Evolutionary conservation across 192 early-diverging fungal species (phyloP), one percentile per base, ranked within the genome.

Genomic region (Rhizophagus prolifer): DNA sequence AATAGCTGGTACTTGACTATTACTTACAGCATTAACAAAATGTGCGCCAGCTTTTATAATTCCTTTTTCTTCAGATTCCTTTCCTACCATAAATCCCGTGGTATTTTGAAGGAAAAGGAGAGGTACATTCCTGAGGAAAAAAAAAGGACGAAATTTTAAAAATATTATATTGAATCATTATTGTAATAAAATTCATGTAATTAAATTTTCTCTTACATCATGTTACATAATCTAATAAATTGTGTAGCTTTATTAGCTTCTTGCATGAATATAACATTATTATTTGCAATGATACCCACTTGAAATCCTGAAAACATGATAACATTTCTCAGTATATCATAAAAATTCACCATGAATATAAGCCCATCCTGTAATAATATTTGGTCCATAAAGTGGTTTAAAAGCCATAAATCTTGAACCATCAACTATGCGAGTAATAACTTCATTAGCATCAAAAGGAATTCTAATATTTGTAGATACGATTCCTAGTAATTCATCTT

Each of bases 71-170:
- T 92, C 90, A 61, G 85, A 88, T 70, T 83, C 79, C 61, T 87
- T 86, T 46, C 90, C 90, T 19, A 91, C 90, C 90, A 91, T 91
- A 68, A 91, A 91, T 50, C 90, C 90, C 9, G 90, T 91, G 67
- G 90, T 91, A 72, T 91, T 91, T 69, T 89, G 88, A 23, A 91
- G 77, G 65, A 88, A 91, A 7, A 91, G 19, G 23, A 91, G 74
- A 12, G 90, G 89, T 2, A 85, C 85, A 63, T 89, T 86, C 46
- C 88, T 84, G 58, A 14, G n/a, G n/a, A 72, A 72, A 25, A 30
- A 38, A 77, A 50, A 50, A 58, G 44, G 38, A 76, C 4, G 31
- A 34, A 38, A 38, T 38, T 28, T 58, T 66, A 21, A 60, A 44
- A 44, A 44, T 10, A 12, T 4, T 44, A 44, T 12, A 9, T 41